phyloP scores from a whole-genome alignment of 306 rosid species.

The Cucurbita ficifolia region DNA sequence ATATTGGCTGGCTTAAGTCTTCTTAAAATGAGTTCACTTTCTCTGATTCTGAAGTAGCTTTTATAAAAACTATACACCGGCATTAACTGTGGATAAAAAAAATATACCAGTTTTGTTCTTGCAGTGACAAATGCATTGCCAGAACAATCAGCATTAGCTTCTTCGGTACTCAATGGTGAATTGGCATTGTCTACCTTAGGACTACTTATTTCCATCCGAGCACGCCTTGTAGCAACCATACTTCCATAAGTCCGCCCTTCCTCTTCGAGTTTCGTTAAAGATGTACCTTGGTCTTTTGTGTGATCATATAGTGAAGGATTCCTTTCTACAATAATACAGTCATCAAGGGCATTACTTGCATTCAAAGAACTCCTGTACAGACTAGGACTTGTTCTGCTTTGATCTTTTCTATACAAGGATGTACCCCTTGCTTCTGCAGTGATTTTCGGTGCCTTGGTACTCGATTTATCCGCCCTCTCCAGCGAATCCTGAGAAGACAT shows the following conservation, averaged over 20 bases:
- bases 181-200: constrained; percentile 33
- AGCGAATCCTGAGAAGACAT: constrained; percentile 27
- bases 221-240: constrained; percentile 35
- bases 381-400: constrained; percentile 19
- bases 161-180: constrained; percentile 51
- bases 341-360: constrained; percentile 31
- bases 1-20: neutral
- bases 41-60: neutral
- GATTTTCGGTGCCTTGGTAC: constrained; percentile 25
- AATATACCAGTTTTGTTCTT: constrained; percentile 44
- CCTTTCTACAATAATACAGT: constrained; percentile 40
- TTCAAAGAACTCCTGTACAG: constrained; percentile 18
- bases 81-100: neutral
- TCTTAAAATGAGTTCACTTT: neutral
- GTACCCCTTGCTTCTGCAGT: constrained; percentile 36
- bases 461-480: constrained; percentile 28
- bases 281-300: constrained; percentile 21
- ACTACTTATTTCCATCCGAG: constrained; percentile 37
- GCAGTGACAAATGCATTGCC: constrained; percentile 62
- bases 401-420: constrained; percentile 30
- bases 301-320: constrained; percentile 20
- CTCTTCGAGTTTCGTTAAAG: constrained; percentile 30
- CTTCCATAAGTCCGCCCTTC: constrained; percentile 45
- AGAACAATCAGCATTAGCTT: constrained; percentile 26
- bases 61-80: neutral